These are phyloP conservation scores for Saccharomycopsis vini DNA, from an alignment of 805 yeast genomes.

Conservation along the genomic window DNA sequence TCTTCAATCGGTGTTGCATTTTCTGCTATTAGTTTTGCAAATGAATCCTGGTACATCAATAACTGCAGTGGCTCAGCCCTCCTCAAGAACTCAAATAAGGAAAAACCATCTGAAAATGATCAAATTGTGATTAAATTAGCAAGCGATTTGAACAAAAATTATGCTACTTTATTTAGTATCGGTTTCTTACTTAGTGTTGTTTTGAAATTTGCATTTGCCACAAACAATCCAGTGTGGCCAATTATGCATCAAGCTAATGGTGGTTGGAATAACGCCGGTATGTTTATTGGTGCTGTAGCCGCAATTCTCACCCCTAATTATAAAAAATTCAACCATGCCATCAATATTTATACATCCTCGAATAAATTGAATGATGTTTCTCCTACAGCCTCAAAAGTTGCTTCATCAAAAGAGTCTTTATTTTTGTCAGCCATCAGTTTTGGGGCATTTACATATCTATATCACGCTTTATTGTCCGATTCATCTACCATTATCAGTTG, in stretches of 20 bases:
- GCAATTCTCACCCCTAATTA: conserved; percentile 51
- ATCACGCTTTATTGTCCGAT: conserved; percentile 72
- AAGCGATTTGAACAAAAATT: conserved; percentile 25
- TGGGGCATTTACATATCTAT: conserved; percentile 64
- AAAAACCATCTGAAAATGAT: conserved; percentile 11
- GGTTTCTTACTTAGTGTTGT: conserved; percentile 72
- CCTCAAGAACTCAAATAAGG: not conserved
- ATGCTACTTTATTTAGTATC: conserved; percentile 48
- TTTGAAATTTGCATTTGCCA: conserved; percentile 62
- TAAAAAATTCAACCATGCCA: conserved; percentile 18
- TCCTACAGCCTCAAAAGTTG: conserved; percentile 3
- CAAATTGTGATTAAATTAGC: conserved; percentile 23
- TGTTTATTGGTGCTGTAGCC: conserved; percentile 50
- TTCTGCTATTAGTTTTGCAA: conserved; percentile 49
- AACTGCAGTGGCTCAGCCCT: conserved; percentile 16
- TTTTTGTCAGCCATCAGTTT: conserved; percentile 56
- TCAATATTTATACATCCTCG: conserved; percentile 11
- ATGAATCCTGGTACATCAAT: conserved; percentile 38
- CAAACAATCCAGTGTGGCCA: conserved; percentile 96
- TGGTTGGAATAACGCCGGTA: conserved; percentile 70
- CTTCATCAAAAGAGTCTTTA: conserved; percentile 31
- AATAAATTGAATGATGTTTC: conserved; percentile 15
- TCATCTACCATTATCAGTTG: conserved; percentile 81
- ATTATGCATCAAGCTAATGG: conserved; percentile 80
- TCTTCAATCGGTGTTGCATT: conserved; percentile 61